Evolutionary conservation across 1,139 yeast genomes (phyloP), one percentile per base, ranked within the genome.

Genomic region (Nakaseomyces glabratus): DNA sequence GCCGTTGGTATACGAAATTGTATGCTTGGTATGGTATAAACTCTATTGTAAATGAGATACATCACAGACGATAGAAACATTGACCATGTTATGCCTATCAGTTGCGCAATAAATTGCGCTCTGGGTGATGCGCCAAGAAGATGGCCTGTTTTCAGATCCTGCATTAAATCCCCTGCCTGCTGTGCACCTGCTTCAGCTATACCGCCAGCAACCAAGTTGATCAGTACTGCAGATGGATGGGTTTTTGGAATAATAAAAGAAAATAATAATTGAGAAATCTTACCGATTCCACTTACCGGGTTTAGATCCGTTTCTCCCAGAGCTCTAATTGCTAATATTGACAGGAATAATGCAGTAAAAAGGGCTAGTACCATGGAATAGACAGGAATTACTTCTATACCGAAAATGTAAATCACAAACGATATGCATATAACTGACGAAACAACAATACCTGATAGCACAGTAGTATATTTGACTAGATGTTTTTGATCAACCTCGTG

Each of bases 111-210:
- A 49, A 90, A 88, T 59, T 90, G 98, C 2, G 95, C 95, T 40
- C 69, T 70, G 15, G 96, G 96, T 0, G 95, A 81, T 0, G 97
- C 97, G 8, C 94, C 95, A 4, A 90, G 55, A 34, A 90, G 59
- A 58, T 84, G 93, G 0, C 98, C 97, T 0, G 98, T 88, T 56
- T 90, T 90, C 48, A 88, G 66, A 59, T 90, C 98, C 64, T 90
- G 97, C 95, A 88, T 84, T 52, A 90, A 66, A 60, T 90, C 98
- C 11, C 98, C 98, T 1, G 97, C 96, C 59, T 90, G 98, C 59
- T 90, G 97, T 2, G 98, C 96, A 6, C 98, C 97, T 1, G 98
- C 97, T 60, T 90, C 98, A 1, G 97, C 93, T 21, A 90, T 78
- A 6, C 95, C 97, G 11, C 98, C 98, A 3, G 97, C 95, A 2